Conservation (phyloP, 2,329 filamentous ascomycete species). For the Alternaria sp. region DNA sequence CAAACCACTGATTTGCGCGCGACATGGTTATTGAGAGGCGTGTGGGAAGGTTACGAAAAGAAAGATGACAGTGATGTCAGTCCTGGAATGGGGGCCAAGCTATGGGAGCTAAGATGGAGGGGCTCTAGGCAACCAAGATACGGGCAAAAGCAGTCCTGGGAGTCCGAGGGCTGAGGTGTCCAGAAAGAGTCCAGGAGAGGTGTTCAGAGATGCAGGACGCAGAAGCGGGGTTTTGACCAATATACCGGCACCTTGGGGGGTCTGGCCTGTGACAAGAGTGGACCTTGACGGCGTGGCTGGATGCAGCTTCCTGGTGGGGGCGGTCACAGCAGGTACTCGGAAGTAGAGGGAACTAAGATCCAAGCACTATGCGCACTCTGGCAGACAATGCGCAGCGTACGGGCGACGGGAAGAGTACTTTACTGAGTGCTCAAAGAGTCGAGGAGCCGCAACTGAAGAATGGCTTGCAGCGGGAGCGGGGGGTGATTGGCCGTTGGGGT, state of each 20-base stretch:
- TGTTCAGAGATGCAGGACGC: conserved; percentile 33
- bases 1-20: conserved; percentile 56
- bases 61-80: conserved; percentile 49
- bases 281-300: conserved; percentile 43
- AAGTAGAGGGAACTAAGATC: conserved; percentile 27
- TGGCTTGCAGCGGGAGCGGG: conserved; percentile 30
- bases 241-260: conserved; percentile 45
- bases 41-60: conserved; percentile 32
- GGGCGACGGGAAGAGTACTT: conserved; percentile 28
- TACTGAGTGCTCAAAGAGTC: conserved; percentile 5
- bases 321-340: conserved; percentile 28
- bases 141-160: conserved; percentile 24
- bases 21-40: conserved; percentile 36
- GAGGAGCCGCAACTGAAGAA: conserved; percentile 23
- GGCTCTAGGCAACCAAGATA: conserved; percentile 39
- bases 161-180: conserved; percentile 32
- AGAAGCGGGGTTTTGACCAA: conserved; percentile 45
- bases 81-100: conserved; percentile 42
- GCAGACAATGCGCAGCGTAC: conserved; percentile 16
- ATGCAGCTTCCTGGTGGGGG: conserved; percentile 23
- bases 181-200: conserved; percentile 37
- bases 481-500: conserved; percentile 15
- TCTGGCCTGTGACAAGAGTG: conserved; percentile 34
- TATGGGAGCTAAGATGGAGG: conserved; percentile 42
- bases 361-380: conserved; percentile 26